Evolutionary conservation across 345 rosid species (phyloP), one percentile per base, ranked within the genome.

Genomic region (Arabidopsis suecica): DNA sequence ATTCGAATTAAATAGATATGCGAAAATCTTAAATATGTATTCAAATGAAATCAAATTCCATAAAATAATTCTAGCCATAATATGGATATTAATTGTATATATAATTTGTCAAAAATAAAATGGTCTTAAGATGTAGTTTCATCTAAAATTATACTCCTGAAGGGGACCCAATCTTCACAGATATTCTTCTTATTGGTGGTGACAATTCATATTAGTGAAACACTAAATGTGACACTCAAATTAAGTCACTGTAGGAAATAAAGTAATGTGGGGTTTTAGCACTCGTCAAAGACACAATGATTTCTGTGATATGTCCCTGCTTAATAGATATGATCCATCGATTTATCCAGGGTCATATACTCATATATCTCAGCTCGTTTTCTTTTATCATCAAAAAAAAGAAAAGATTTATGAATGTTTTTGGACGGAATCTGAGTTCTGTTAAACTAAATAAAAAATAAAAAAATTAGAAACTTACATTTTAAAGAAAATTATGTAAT

Each of bases 151-250:
- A 28, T 28, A 28, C 32, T 28, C 32, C 32, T 3, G 18, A 34
- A 47, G 49, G 32, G n/a, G 51, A 65, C 20, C 49, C 48, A 38
- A 16, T 0, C 16, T 25, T 74, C 38, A 16, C 12, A 61, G 41
- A 32, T 59, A 75, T 51, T 67, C 40, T 50, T 32, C 45, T 32
- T 10, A 68, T 40, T 41, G 74, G 74, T 75, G 68, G 79, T 51
- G 79, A 76, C 69, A 68, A 41, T 61, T 68, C 63, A 41, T 75
- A 60, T 14, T 68, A 48, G 74, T 61, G 74, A 61, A 61, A 51
- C 49, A 32, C 3, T 9, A 36, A 68, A 51, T 68, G 79, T 42
- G 69, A 51, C 62, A 68, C 12, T 75, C 18, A 16, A 16, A 16
- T 16, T 16, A 16, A 16, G 18, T 28, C 62, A 41, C 57, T 61